Percentiles rank a stretch among this genome's conserved stretches.
Evolutionary conservation across 1,284 basidiomycete genomes (phyloP).

Genomic region (Pseudozyma sp.): DNA sequence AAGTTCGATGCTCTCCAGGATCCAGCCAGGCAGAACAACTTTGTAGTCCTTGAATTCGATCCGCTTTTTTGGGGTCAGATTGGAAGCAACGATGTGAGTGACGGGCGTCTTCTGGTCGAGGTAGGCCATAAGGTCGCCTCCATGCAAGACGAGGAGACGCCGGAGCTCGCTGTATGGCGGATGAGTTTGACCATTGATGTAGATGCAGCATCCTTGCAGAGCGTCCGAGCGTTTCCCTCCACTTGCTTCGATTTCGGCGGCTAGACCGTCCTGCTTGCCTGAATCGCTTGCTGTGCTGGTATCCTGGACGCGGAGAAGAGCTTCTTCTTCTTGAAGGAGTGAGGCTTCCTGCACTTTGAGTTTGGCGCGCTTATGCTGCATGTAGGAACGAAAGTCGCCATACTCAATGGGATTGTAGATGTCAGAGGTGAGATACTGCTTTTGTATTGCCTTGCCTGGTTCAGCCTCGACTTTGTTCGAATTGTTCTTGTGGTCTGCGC

Average conservation of each 20-base stretch:
- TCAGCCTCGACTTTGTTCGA: neutral
- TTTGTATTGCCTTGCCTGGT: constrained; percentile 9
- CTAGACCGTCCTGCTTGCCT: constrained; percentile 5
- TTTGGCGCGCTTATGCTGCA: constrained; percentile 88
- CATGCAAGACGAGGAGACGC: constrained; percentile 82
- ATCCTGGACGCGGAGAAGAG: constrained; percentile 18
- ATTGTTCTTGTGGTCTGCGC: neutral
- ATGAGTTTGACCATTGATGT: constrained; percentile 89
- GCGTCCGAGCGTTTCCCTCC: constrained; percentile 34
- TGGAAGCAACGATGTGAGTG: constrained; percentile 89
- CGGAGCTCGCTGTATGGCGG: constrained; percentile 88
- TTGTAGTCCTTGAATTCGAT: constrained; percentile 89
- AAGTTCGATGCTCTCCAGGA: constrained; percentile 79
- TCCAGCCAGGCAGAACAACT: constrained; percentile 87
- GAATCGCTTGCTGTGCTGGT: neutral
- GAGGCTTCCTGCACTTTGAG: constrained; percentile 61
- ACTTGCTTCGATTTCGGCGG: constrained; percentile 22
- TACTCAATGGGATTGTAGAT: constrained; percentile 82
- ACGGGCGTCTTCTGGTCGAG: constrained; percentile 77
- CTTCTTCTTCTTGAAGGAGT: constrained; percentile 49
- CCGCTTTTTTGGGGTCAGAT: constrained; percentile 88
- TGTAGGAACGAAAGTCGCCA: constrained; percentile 86
- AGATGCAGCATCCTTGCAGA: constrained; percentile 61
- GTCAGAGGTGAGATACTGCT: constrained; percentile 31
- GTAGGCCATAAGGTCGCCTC: constrained; percentile 85